Evolutionary conservation across 495 filamentous ascomycete species (phyloP), one percentile per base, ranked within the genome.

Genomic region (Penicillium turbatum): DNA sequence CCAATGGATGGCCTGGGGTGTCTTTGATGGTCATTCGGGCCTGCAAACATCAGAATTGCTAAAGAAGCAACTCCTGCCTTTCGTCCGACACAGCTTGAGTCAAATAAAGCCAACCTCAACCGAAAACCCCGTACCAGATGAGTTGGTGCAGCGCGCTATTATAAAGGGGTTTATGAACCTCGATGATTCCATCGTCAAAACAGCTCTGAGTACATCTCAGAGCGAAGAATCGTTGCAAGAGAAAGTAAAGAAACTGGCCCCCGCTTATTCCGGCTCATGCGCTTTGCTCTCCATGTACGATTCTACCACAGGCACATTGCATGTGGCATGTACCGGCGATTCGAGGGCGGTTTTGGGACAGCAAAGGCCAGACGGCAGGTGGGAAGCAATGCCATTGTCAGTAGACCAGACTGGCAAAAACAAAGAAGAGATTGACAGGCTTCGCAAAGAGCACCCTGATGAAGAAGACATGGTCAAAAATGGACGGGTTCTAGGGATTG

Each of bases 261-360:
- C 79, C 27, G 79, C 74, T 12, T 77, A 72, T 53, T 64, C 79
- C 2, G 82, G 83, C 0, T 83, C 82, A 2, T 86, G 83, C 47
- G 85, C 83, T 3, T 69, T 86, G 8, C 65, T 86, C 0, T 72
- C 81, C 1, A 50, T 82, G 11, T 84, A 77, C 54, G 79, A 86
- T 45, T 67, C 77, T 1, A 11, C 31, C 10, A 68, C 70, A n/a
- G 63, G 69, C 39, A 74, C 66, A 2, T 62, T 87, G 1, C 74
- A 79, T 30, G 81, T 85, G 1, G 85, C 84, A 0, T 82, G 78
- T 43, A 74, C 72, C 1, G 82, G 82, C 5, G 81, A 84, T 61
- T 84, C 78, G 8, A 72, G 82, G 17, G 83, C 84, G 1, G 81
- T 87, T 0, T 65, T 86, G 2, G 84, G 83, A 0, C 72, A 75